phyloP scores from a whole-genome alignment of 2,329 filamentous ascomycete species.

The Cladosporium velox region DNA sequence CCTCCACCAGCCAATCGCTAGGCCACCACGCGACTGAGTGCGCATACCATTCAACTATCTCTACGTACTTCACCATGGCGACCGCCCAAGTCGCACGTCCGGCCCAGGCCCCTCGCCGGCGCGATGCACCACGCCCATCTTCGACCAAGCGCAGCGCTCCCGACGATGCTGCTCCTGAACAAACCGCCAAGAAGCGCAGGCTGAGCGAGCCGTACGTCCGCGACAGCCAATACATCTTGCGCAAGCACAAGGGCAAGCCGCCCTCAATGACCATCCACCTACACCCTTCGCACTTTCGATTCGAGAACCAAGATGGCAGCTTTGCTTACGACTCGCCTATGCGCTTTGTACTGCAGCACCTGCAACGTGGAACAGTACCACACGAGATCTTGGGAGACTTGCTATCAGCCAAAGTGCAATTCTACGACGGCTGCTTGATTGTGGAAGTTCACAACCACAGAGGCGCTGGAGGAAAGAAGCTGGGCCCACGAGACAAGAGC shows the following conservation, averaged over 20 bases:
- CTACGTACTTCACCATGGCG: slow-evolving; percentile 31
- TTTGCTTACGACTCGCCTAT: slow-evolving; percentile 93
- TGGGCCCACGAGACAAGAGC: slow-evolving; percentile 49
- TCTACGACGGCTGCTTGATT: slow-evolving; percentile 93
- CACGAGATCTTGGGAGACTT: slow-evolving; percentile 86
- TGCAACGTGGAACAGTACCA: slow-evolving; percentile 75
- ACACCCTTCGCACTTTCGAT: slow-evolving; percentile 81
- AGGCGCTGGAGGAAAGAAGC: slow-evolving; percentile 44
- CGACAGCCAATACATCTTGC: slow-evolving; percentile 76
- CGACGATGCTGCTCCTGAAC: slow-evolving; percentile 28
- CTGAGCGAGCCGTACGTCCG: slow-evolving; percentile 55
- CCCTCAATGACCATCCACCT: slow-evolving; percentile 88
- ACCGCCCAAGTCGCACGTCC: slow-evolving; percentile 38
- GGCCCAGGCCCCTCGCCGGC: slow-evolving; percentile 45
- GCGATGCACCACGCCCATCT: slow-evolving; percentile 42
- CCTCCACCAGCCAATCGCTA: neutral
- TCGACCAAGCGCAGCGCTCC: slow-evolving; percentile 30
- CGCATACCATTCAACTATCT: neutral
- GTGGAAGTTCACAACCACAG: slow-evolving; percentile 92
- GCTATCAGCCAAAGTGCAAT: slow-evolving; percentile 68
- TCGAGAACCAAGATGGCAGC: slow-evolving; percentile 90
- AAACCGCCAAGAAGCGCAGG: slow-evolving; percentile 31
- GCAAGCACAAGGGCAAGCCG: slow-evolving; percentile 69
- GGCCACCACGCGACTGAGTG: neutral
- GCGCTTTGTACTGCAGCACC: slow-evolving; percentile 75